Base-by-base conservation (phyloP, 2,329 filamentous ascomycete genomes). In the Aspergillus felis region DNA sequence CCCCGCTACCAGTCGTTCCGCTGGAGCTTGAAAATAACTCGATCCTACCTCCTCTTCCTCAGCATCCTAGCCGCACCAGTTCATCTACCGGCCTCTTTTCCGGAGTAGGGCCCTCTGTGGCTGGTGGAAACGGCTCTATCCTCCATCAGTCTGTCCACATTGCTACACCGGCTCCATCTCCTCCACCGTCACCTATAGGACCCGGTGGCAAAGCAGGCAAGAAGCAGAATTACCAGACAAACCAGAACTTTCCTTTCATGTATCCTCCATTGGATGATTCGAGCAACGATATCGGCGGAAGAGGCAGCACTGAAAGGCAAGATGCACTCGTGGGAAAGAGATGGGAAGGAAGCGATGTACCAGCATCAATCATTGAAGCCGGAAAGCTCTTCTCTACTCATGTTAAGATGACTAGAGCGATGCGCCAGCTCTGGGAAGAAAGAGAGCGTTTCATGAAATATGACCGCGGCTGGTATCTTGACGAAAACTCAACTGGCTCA, bases 181-280 rank as follows among this genome's bases (percentile, higher is more conserved):
- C 94, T 25, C 94, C 94, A 0, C 94, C 94, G 1, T 97, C 93
- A 1, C 94, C 94, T 9, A 88, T 88, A 35, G 92, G 84, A 1
- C 83, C 85, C 3, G 85, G 92, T 27, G 92, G 92, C 0, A 99
- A 97, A 73, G 91, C 90, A 53, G 92, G 89, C 0, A 99, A 99
- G 80, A 99, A 99, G 71, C 94, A 99, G 69, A 99, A 97, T 66
- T 99, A 99, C 68, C 94, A 99, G 73, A 99, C 94, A 0, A 99
- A 99, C 69, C 94, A 99, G 67, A 94, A 97, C 70, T 97, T 99
- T 63, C 94, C 94, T 0, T 97, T 99, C 70, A 87, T 99, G 78
- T 99, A 99, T 66, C 94, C 94, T 1, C 94, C 94, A 1, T 79
- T 97, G 20, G 93, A 97, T 74, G 88, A 87, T 60, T 88, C 86